Evolutionary conservation across 2,329 filamentous ascomycete genomes (phyloP).

Genomic region (Aspergillus cejpii): DNA sequence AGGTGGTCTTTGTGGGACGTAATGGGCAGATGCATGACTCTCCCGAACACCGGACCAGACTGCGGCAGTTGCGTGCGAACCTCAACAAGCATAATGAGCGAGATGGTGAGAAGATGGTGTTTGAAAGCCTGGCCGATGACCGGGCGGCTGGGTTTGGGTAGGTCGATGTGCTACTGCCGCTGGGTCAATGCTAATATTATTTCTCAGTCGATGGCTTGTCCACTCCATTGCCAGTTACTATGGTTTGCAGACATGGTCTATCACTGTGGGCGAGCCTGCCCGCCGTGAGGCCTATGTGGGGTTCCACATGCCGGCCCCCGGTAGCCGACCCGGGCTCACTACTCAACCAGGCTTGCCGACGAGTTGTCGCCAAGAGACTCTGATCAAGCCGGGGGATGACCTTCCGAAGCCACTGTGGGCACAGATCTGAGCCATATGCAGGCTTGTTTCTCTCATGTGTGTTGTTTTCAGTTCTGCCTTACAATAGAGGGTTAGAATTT

Average conservation of each 20-base stretch:
- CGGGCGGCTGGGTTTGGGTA: conserved; percentile 75
- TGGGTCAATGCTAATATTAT: too few species aligned
- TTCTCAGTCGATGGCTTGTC: conserved; percentile 60
- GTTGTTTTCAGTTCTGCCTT: not conserved
- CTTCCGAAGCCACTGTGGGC: conserved; percentile 36
- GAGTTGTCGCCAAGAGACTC: conserved; percentile 24
- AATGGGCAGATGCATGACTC: conserved; percentile 59
- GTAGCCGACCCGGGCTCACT: conserved; percentile 23
- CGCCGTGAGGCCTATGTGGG: conserved; percentile 79
- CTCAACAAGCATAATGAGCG: conserved; percentile 33
- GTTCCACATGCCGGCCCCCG: conserved; percentile 41
- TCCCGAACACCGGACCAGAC: conserved; percentile 48
- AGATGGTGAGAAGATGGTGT: conserved; percentile 63
- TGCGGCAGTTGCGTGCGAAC: conserved; percentile 41
- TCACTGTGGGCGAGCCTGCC: conserved; percentile 63
- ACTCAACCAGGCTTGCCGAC: conserved; percentile 15
- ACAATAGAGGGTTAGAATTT: not conserved
- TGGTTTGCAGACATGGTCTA: conserved; percentile 74
- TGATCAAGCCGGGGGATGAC: conserved; percentile 32
- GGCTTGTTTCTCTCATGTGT: conserved; percentile 1
- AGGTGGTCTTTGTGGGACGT: conserved; percentile 82
- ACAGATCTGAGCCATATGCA: conserved; percentile 24
- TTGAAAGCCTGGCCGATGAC: conserved; percentile 71
- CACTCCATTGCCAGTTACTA: conserved; percentile 92
- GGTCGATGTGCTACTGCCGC: conserved; percentile 48